Conservation (phyloP, 805 yeast genomes). For the Lipomyces japonicus region DNA sequence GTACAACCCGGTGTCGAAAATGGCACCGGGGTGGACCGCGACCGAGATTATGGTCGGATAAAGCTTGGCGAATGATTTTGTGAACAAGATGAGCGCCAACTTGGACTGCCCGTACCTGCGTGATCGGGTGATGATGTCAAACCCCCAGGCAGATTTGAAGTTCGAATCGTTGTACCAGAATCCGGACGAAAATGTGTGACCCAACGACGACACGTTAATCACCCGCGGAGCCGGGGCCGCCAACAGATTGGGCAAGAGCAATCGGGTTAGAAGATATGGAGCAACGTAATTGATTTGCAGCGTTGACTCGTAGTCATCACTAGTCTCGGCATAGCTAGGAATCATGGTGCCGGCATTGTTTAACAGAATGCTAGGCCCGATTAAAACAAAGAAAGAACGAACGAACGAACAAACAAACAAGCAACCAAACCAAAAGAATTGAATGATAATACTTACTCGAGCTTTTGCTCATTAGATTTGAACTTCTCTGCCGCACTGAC, state of each 20-base stretch:
- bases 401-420: background rate
- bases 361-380: constrained; percentile 45
- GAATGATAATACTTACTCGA: constrained; percentile 42
- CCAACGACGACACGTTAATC: constrained; percentile 22
- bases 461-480: constrained; percentile 24
- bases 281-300: constrained; percentile 74
- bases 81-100: constrained; percentile 19
- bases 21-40: constrained; percentile 28
- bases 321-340: constrained; percentile 60
- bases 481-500: constrained; percentile 24
- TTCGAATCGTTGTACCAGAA: constrained; percentile 23
- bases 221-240: constrained; percentile 19
- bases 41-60: constrained; percentile 19
- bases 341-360: constrained; percentile 82
- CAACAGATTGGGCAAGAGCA: constrained; percentile 16
- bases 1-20: constrained; percentile 18
- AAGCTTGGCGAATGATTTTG: constrained; percentile 20
- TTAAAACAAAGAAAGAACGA: background rate
- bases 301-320: constrained; percentile 72
- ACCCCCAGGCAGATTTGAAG: background rate
- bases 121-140: constrained; percentile 9
- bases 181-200: constrained; percentile 3
- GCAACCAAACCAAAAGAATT: background rate
- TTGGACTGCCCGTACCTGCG: constrained; percentile 25
- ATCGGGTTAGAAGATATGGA: constrained; percentile 64